Percentiles rank a stretch among this genome's conserved stretches.
phyloP scores from a whole-genome alignment of 768 basidiomycete species.

The Amanita subjunquillea region DNA sequence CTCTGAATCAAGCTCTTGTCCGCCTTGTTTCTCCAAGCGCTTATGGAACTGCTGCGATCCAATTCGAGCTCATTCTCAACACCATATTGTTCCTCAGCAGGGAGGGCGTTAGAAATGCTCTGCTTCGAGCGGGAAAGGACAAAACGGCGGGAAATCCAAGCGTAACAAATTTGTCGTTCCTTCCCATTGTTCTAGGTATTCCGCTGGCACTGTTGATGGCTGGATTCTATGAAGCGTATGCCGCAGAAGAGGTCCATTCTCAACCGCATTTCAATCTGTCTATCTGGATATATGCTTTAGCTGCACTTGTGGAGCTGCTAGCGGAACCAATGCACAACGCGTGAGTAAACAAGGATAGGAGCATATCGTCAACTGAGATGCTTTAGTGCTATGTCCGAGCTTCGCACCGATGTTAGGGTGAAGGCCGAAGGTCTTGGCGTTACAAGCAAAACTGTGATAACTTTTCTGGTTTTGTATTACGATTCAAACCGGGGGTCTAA shows the following conservation, averaged over 20 bases:
- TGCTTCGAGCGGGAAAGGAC: conserved; percentile 45
- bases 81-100: conserved; percentile 87
- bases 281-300: conserved; percentile 58
- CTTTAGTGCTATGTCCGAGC: conserved; percentile 52
- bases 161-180: conserved; percentile 37
- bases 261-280: conserved; percentile 61
- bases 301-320: conserved; percentile 68
- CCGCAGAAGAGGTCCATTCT: conserved; percentile 39
- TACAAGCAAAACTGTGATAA: conserved; percentile 58
- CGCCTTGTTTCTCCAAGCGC: conserved; percentile 76
- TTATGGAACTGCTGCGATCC: conserved; percentile 86
- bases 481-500: conserved; percentile 23
- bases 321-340: conserved; percentile 78
- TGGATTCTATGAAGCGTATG: conserved; percentile 41
- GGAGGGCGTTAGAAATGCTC: conserved; percentile 85
- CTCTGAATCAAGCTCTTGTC: conserved; percentile 80
- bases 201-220: conserved; percentile 48
- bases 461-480: conserved; percentile 55
- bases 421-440: conserved; percentile 83
- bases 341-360: conserved; percentile 25
- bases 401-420: conserved; percentile 63
- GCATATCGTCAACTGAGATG: neutral
- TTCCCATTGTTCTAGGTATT: conserved; percentile 63
- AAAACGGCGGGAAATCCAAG: conserved; percentile 11
- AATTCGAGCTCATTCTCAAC: conserved; percentile 85